Evolutionary conservation across 257 asterid genomes (phyloP).

Genomic region (Solanum chmielewskii): DNA sequence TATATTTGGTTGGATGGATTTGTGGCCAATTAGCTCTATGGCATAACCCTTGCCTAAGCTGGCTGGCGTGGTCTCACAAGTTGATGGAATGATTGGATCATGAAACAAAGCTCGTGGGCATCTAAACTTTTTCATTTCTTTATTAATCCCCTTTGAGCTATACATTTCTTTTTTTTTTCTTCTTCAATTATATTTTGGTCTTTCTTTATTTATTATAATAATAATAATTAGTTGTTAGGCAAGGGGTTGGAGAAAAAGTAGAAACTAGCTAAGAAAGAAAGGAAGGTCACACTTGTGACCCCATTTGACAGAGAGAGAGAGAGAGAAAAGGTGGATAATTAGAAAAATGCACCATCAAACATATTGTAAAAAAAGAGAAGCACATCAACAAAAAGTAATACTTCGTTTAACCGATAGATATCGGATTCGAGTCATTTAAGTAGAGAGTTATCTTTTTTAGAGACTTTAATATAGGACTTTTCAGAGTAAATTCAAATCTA

Average conservation of each 20-base stretch:
- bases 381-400: constrained; percentile 18
- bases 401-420: background rate
- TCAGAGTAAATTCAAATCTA: no score
- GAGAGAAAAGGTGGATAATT: constrained; percentile 10
- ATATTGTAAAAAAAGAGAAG: constrained; percentile 18
- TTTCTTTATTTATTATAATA: constrained; percentile 7
- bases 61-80: constrained; percentile 58
- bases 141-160: background rate
- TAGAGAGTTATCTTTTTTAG: no score
- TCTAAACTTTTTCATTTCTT: constrained; percentile 28
- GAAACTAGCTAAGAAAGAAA: constrained; percentile 25
- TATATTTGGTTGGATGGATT: constrained; percentile 17
- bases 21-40: constrained; percentile 7
- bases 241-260: constrained; percentile 25
- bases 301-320: constrained; percentile 11
- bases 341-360: constrained; percentile 17
- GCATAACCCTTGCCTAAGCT: constrained; percentile 7
- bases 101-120: constrained; percentile 67
- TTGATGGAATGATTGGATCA: constrained; percentile 52
- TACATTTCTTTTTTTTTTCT: background rate
- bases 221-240: constrained; percentile 26
- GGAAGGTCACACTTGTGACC: constrained; percentile 22
- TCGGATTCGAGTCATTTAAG: background rate
- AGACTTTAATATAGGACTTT: no score
- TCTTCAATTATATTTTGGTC: background rate